These are phyloP conservation scores for Triangularia verruculosa DNA, from an alignment of 2,329 filamentous ascomycete genomes.

Conservation along the genomic window DNA sequence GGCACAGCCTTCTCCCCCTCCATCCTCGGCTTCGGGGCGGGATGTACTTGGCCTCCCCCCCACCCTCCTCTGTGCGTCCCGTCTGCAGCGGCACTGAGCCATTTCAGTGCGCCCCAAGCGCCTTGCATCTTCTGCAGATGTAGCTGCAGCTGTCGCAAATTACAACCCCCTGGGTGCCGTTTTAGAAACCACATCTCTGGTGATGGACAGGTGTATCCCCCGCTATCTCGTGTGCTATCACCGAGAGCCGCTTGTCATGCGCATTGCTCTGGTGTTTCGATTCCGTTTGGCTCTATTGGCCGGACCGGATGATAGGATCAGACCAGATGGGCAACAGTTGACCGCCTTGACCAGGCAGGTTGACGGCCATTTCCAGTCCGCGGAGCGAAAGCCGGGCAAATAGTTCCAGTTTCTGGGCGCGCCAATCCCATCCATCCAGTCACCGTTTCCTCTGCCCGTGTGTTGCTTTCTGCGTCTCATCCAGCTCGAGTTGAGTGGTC, in stretches of 20 bases:
- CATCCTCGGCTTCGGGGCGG: conserved; percentile 6
- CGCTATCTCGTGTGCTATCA: neutral
- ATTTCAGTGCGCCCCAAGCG: neutral
- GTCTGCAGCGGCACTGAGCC: conserved; percentile 1
- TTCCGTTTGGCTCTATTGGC: neutral
- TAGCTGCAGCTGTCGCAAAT: conserved; percentile 10
- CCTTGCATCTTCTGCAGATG: neutral
- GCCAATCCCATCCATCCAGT: conserved; percentile 9
- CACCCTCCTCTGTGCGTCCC: conserved; percentile 5
- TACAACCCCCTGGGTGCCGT: neutral
- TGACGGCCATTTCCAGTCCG: neutral
- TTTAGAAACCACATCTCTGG: neutral
- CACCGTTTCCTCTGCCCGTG: neutral
- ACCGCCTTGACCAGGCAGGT: neutral
- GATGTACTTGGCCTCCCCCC: neutral
- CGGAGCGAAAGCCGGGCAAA: conserved; percentile 4
- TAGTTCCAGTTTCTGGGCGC: neutral
- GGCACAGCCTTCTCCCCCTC: neutral
- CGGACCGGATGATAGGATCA: neutral
- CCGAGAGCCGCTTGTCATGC: neutral
- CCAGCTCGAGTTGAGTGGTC: neutral
- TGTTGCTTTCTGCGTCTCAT: conserved; percentile 9
- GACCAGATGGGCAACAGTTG: neutral
- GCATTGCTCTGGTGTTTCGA: neutral
- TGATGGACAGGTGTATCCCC: neutral